These are phyloP conservation scores for Paratinospora sagittata DNA, from an alignment of 164 flowering plant species.

Conservation along the genomic window DNA sequence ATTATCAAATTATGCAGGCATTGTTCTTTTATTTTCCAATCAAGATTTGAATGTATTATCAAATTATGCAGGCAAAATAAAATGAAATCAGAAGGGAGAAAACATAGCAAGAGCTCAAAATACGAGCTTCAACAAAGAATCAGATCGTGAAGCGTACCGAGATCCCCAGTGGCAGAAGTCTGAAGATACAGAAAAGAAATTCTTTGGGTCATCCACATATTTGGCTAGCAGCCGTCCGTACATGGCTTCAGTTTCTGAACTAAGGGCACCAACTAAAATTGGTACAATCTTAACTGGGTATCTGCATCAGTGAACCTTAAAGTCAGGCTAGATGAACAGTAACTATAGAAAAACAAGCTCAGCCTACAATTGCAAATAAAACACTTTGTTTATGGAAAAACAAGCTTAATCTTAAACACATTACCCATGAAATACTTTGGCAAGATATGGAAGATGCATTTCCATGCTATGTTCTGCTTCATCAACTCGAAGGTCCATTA, in stretches of 20 bases:
- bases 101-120: background rate
- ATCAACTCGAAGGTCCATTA: slow-evolving; percentile 84
- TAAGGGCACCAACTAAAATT: slow-evolving; percentile 90
- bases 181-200: slow-evolving; percentile 93
- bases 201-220: slow-evolving; percentile 87
- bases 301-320: slow-evolving; percentile 30
- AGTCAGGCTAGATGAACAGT: slow-evolving; percentile 1
- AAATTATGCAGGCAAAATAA: no score
- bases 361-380: background rate
- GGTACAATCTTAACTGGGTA: slow-evolving; percentile 82
- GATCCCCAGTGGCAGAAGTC: slow-evolving; percentile 99
- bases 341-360: slow-evolving; percentile 3
- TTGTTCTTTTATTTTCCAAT: no score
- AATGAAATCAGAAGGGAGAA: background rate
- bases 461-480: slow-evolving; percentile 99
- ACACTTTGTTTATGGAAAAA: background rate
- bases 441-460: slow-evolving; percentile 98
- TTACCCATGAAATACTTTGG: slow-evolving; percentile 92
- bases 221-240: slow-evolving; percentile 77
- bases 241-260: slow-evolving; percentile 78
- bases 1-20: no score
- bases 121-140: background rate
- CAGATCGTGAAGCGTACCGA: slow-evolving; percentile 42
- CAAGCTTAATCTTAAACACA: slow-evolving; percentile 2
- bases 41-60: no score